Base-by-base conservation (phyloP, 352 stramenopile species). In the Phytophthora hibernalis region DNA sequence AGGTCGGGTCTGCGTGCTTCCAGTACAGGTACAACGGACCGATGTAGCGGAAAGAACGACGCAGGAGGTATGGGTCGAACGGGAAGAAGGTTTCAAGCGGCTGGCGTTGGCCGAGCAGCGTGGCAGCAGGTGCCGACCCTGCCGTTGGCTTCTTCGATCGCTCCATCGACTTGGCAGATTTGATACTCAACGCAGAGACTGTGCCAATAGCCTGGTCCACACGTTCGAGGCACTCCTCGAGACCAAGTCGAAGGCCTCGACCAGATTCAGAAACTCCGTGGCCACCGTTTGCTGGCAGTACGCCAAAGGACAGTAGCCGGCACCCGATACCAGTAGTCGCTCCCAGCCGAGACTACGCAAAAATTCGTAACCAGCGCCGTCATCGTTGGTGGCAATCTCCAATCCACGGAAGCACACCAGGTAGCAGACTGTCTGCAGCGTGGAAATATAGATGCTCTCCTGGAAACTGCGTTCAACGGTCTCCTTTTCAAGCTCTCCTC, bases 61-160 rank as follows among this genome's bases (percentile, higher is more conserved):
- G 83, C 26, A 99, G 71, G 35, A 99, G 76, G 65, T 98, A 98
- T 8, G 97, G 97, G 77, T 99, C 97, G 63, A 99, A 99, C 22
- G 97, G 97, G 60, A 99, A 99, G 65, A 99, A 99, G 6, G 85
- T 93, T 57, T 93, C 83, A 7, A 92, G 69, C 18, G 82, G 80
- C 37, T 90, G 80, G 11, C 84, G 82, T 31, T 87, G 73, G 9
- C 79, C 80, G 13, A 92, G 71, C 15, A 86, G 42, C 5, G 71
- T 77, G 12, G 65, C 65, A 22, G 72, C 61, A 15, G 73, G 49
- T 7, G 65, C 67, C 30, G 61, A 70, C 21, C 76, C 61, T 16
- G 67, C 51, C 2, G 77, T 82, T 3, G 85, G 82, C 35, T 81
- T 76, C 18, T 76, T 80, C 2, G 81, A 89, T 18, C 78, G 77